Base-by-base conservation (phyloP, 345 rosid genomes). In the Angophora floribunda region DNA sequence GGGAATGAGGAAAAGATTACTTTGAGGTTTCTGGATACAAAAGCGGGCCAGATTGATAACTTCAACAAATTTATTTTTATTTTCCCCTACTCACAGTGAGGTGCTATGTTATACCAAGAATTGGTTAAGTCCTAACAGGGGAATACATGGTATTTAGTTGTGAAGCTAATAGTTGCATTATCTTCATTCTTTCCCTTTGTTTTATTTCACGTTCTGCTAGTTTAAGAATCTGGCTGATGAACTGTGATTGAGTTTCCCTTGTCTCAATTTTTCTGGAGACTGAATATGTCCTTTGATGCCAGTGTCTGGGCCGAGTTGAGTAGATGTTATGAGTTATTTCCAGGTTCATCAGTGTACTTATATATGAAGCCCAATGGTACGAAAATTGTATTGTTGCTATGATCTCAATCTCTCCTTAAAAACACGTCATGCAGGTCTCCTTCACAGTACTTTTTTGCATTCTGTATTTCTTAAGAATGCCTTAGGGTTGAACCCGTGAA, bases 301-400 rank as follows among this genome's bases (percentile, higher is more conserved):
- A 26, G 15, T 50, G 44, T 28, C 6, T 45, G 55, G 57, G 84
- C 51, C 3, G 80, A 45, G 67, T 75, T 79, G 28, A 78, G 2
- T 86, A 51, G 32, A 85, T 53, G 63, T 51, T 53, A 50, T 55
- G 47, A 53, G 44, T 84, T 85, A 86, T 85, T 55, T 65, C 51
- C 86, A 89, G 91, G 92, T 88, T 87, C 87, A 24, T 87, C 90
- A 3, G 89, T 91, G 44, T 14, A 30, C 78, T 14, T 41, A 14
- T 65, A 65, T 1, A 30, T 65, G 44, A 65, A 15, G 78, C 78
- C 0, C 44, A 15, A 30, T 10, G 7, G 22, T 65, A 14, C 4
- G 78, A 65, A 30, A 65, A 65, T 65, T 15, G 6, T 65, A 65
- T 0, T 30, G 41, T 65, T 30, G 44, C 78, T 65, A 65, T 8